These are phyloP conservation scores for Amanita fuliginea DNA, from an alignment of 768 basidiomycete species.

Conservation along the genomic window DNA sequence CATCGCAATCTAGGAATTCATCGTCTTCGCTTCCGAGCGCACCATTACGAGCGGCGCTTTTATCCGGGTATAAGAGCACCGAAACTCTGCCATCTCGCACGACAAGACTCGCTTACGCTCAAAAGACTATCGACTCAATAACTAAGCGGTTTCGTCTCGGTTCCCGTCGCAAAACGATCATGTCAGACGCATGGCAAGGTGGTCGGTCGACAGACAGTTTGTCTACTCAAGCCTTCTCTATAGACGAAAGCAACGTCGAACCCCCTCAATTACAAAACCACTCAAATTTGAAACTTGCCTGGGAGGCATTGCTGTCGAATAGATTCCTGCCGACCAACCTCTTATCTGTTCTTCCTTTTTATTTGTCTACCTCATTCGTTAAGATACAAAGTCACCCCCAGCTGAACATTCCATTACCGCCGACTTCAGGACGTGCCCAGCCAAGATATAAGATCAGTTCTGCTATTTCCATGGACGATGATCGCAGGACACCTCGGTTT, in stretches of 20 bases:
- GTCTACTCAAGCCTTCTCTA: background rate
- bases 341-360: constrained; percentile 54
- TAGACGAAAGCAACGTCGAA: constrained; percentile 3
- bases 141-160: background rate
- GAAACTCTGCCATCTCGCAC: background rate
- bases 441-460: background rate
- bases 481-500: background rate
- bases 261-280: constrained; percentile 40
- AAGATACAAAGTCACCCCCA: constrained; percentile 39
- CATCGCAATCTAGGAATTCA: background rate
- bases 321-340: constrained; percentile 45
- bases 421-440: constrained; percentile 13
- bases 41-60: constrained; percentile 12
- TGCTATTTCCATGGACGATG: background rate
- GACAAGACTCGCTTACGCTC: background rate
- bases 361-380: constrained; percentile 43
- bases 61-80: constrained; percentile 6
- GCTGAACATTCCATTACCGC: constrained; percentile 44
- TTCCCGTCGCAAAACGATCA: background rate
- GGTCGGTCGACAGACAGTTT: background rate
- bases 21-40: constrained; percentile 10
- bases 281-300: constrained; percentile 45
- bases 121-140: constrained; percentile 1
- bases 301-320: constrained; percentile 55
- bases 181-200: background rate